Evolutionary conservation across 176 grass and related monocot genomes (phyloP).

Genomic region (Aegilops speltoides): DNA sequence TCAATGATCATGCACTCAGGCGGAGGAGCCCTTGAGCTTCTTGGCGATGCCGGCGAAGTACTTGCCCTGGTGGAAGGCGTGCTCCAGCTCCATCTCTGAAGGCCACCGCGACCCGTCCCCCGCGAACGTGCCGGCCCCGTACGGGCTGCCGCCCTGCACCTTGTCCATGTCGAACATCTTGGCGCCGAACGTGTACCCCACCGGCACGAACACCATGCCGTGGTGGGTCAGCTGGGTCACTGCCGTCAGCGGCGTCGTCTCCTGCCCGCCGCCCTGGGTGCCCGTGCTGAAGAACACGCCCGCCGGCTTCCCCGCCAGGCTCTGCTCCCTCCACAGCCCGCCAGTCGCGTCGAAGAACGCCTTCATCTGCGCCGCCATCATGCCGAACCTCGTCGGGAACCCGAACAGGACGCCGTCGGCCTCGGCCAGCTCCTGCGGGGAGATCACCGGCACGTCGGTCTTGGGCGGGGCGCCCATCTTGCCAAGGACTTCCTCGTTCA

Average conservation of each 20-base stretch:
- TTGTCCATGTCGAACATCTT: slow-evolving; percentile 69
- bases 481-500: slow-evolving; percentile 47
- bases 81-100: slow-evolving; percentile 65
- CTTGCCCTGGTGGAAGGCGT: slow-evolving; percentile 92
- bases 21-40: slow-evolving; percentile 61
- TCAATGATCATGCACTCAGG: slow-evolving; percentile 11
- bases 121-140: slow-evolving; percentile 65
- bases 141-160: slow-evolving; percentile 70
- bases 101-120: slow-evolving; percentile 73
- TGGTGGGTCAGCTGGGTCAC: slow-evolving; percentile 75
- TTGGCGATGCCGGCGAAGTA: slow-evolving; percentile 82
- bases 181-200: slow-evolving; percentile 74
- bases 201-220: slow-evolving; percentile 77
- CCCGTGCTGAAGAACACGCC: slow-evolving; percentile 58
- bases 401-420: slow-evolving; percentile 54
- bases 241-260: slow-evolving; percentile 59
- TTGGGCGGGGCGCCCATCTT: slow-evolving; percentile 76
- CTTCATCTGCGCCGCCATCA: slow-evolving; percentile 59
- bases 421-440: slow-evolving; percentile 44
- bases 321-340: slow-evolving; percentile 51
- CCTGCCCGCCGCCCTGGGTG: slow-evolving; percentile 55
- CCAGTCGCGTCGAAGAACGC: slow-evolving; percentile 51
- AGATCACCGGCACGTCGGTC: slow-evolving; percentile 37
- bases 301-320: slow-evolving; percentile 56
- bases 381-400: slow-evolving; percentile 55